Base-by-base conservation (phyloP, 495 filamentous ascomycete species). In the Tuber umbilicatum region DNA sequence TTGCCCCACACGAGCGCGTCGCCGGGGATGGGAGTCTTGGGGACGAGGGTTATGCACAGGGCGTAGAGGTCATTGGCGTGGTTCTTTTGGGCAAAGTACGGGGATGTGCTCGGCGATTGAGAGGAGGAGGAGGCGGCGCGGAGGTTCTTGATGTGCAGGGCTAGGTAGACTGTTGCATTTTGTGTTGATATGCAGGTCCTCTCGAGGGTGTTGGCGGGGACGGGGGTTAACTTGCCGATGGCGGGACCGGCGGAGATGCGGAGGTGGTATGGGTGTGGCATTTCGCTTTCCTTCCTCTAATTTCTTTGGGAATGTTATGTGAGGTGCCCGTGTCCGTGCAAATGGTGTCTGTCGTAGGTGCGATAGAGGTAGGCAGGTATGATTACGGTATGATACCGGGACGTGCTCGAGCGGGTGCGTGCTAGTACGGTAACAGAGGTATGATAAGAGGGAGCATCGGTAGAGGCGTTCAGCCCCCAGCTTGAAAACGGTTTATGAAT, bases 1-100 rank as follows among this genome's bases (percentile, higher is more conserved):
- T 97, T 97, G 27, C 94, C 94, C 74, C 94, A 97, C 45, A 97
- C 87, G 1, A 97, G 87, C 72, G 93, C 91, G 37, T 89, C 84
- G 64, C 89, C 93, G 10, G 87, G 86, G 40, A 97, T 89, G 7
- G 74, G 68, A n/a, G 31, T n/a, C 45, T 40, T 21, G 70, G 90
- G 93, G 9, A 87, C 86, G 81, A 97, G 91, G 27, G 87, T 85
- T 82, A 97, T 91, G 42, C 87, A 87, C 78, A 98, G 91, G 80
- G 87, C 90, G 85, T 97, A 97, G 77, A 90, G 89, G 83, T 97
- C 93, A 38, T 86, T 83, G 67, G 85, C 86, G 83, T 97, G 93
- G 31, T 85, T 83, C 16, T 89, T 87, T 35, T 88, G 84, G 39
- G 86, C 84, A 86, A 99, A 97, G 85, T 97, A 97, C 68, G 71